Conservation (phyloP, 78 protist species). For the Dictyostelium brefeldianum region DNA sequence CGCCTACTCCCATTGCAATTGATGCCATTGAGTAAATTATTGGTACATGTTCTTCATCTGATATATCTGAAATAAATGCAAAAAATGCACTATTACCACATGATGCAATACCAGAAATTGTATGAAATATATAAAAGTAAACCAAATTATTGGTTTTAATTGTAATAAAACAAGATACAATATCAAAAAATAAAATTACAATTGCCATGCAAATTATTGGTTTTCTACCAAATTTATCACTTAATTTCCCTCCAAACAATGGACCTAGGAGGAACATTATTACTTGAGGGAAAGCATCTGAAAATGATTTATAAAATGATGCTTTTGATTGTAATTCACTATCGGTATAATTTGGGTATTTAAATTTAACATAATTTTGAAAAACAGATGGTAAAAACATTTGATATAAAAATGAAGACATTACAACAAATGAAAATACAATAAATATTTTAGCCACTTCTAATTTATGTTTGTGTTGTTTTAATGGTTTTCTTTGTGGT, state of each 20-base stretch:
- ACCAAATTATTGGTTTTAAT: background rate
- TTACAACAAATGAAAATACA: background rate
- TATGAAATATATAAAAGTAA: constrained; percentile 7
- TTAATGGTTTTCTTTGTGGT: background rate
- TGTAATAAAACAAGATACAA: background rate
- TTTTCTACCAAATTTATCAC: constrained; percentile 46
- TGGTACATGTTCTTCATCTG: constrained; percentile 4
- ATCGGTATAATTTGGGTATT: background rate
- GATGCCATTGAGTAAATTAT: background rate
- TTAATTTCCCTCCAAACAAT: background rate
- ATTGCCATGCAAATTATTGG: background rate
- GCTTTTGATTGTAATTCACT: background rate
- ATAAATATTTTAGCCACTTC: background rate
- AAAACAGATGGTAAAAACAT: background rate
- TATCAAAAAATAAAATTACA: background rate
- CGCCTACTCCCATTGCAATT: background rate
- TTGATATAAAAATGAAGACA: background rate
- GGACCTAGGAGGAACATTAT: background rate
- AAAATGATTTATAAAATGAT: background rate
- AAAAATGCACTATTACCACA: background rate
- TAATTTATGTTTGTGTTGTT: background rate
- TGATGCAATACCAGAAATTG: constrained; percentile 1
- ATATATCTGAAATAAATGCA: constrained; percentile 19
- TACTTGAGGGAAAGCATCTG: constrained; percentile 11
- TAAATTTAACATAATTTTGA: constrained; percentile 4